Evolutionary conservation across 2,329 filamentous ascomycete species (phyloP).

Genomic region (Penicillium sp.): DNA sequence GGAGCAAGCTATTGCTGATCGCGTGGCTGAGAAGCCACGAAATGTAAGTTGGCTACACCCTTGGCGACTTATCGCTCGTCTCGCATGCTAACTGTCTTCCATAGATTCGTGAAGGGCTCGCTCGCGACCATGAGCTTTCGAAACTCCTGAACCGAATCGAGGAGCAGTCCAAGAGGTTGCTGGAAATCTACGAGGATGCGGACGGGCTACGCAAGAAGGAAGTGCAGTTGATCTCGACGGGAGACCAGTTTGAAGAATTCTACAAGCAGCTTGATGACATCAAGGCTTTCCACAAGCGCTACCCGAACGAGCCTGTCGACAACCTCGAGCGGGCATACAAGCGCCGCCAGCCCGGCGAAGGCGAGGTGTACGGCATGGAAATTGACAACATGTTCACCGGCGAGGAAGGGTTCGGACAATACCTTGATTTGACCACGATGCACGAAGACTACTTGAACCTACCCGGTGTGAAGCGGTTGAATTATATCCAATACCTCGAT

Average conservation of each 20-base stretch:
- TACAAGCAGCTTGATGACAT: slow-evolving; percentile 77
- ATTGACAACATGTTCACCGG: slow-evolving; percentile 92
- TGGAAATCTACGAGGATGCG: slow-evolving; percentile 79
- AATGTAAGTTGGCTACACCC: slow-evolving; percentile 56
- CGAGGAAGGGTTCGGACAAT: slow-evolving; percentile 89
- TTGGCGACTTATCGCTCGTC: background rate
- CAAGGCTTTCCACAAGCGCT: slow-evolving; percentile 81
- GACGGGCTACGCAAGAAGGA: slow-evolving; percentile 69
- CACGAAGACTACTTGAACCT: slow-evolving; percentile 91
- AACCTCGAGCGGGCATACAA: slow-evolving; percentile 93
- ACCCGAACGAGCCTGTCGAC: slow-evolving; percentile 91
- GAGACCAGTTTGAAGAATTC: slow-evolving; percentile 86
- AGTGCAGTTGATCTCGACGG: slow-evolving; percentile 75
- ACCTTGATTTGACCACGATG: slow-evolving; percentile 76
- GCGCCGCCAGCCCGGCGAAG: slow-evolving; percentile 60
- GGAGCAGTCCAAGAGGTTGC: slow-evolving; percentile 71
- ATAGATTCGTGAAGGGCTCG: slow-evolving; percentile 81
- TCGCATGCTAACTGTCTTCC: slow-evolving; percentile 16
- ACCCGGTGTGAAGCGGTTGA: slow-evolving; percentile 74
- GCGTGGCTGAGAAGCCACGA: slow-evolving; percentile 80
- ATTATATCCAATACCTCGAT: slow-evolving; percentile 90
- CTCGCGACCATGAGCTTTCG: slow-evolving; percentile 85
- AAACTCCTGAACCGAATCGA: slow-evolving; percentile 85
- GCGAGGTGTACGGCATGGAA: slow-evolving; percentile 59
- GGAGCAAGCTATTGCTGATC: slow-evolving; percentile 88